Evolutionary conservation across 2,329 filamentous ascomycete genomes (phyloP).

Genomic region (Colletotrichum magnum): DNA sequence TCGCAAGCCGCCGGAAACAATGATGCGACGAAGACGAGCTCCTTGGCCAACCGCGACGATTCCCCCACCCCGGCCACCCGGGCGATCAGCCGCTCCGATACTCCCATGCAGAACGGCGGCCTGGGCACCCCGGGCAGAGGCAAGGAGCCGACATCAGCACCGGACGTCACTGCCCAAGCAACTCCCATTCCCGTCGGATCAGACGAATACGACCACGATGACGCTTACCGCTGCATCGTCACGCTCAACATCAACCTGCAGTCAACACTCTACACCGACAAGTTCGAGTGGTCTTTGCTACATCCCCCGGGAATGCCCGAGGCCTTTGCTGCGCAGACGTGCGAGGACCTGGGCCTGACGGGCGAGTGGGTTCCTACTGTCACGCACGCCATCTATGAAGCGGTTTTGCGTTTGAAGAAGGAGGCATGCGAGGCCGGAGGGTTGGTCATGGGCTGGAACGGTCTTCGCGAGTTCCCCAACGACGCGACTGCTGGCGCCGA

Average conservation of each 20-base stretch:
- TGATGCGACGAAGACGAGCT: constrained; percentile 49
- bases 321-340: constrained; percentile 91
- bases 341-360: constrained; percentile 88
- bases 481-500: constrained; percentile 86
- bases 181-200: constrained; percentile 74
- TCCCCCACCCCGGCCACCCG: constrained; percentile 53
- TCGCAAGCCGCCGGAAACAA: constrained; percentile 45
- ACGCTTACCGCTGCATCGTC: constrained; percentile 94
- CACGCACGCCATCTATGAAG: constrained; percentile 97
- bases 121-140: constrained; percentile 64
- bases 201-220: constrained; percentile 88
- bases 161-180: constrained; percentile 78
- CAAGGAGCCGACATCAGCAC: constrained; percentile 57
- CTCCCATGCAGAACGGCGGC: constrained; percentile 68
- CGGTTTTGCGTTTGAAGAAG: constrained; percentile 92
- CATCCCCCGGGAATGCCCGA: constrained; percentile 94
- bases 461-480: constrained; percentile 81
- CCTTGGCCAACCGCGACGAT: constrained; percentile 54
- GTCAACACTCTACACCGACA: constrained; percentile 94
- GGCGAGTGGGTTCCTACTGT: constrained; percentile 96
- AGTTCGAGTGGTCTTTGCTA: constrained; percentile 96
- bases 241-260: constrained; percentile 92
- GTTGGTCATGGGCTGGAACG: constrained; percentile 81
- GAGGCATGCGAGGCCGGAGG: constrained; percentile 95
- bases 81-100: constrained; percentile 66